A percentile compares a stretch with the other conserved stretches of the same genome.
Conservation (phyloP, 805 yeast genomes). For the Ogataea kodamae region DNA sequence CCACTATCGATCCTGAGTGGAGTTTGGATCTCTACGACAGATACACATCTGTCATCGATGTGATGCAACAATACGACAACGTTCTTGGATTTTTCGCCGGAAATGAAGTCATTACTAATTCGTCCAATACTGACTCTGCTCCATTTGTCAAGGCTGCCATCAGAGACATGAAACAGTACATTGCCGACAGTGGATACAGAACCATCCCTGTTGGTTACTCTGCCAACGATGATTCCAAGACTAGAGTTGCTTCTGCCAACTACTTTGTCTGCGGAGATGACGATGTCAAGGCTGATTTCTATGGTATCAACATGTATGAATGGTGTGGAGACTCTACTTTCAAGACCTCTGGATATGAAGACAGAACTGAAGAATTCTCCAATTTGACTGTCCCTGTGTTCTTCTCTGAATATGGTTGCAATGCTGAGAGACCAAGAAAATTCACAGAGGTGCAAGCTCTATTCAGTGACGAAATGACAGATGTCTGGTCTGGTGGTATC, state of each 20-base stretch:
- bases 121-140: slow-evolving; percentile 66
- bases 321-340: slow-evolving; percentile 75
- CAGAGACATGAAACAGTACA: slow-evolving; percentile 72
- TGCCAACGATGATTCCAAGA: slow-evolving; percentile 68
- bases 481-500: slow-evolving; percentile 87
- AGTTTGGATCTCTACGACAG: slow-evolving; percentile 56
- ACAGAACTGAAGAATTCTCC: slow-evolving; percentile 59
- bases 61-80: slow-evolving; percentile 65
- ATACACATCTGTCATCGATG: slow-evolving; percentile 67
- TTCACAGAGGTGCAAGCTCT: slow-evolving; percentile 70
- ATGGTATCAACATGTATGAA: slow-evolving; percentile 86
- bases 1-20: slow-evolving; percentile 65
- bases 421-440: slow-evolving; percentile 61
- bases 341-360: slow-evolving; percentile 59
- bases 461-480: slow-evolving; percentile 67
- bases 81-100: slow-evolving; percentile 83
- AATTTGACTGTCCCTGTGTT: slow-evolving; percentile 69
- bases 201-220: slow-evolving; percentile 78
- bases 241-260: slow-evolving; percentile 66
- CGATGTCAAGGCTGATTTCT: slow-evolving; percentile 69
- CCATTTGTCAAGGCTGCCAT: slow-evolving; percentile 81
- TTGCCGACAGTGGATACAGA: slow-evolving; percentile 58
- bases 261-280: slow-evolving; percentile 73
- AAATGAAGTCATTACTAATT: slow-evolving; percentile 74
- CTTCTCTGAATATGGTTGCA: slow-evolving; percentile 85